A percentile compares a stretch with the other conserved stretches of the same genome.
phyloP scores from a whole-genome alignment of 2,329 filamentous ascomycete genomes.

The Hirsutella rhossiliensis region DNA sequence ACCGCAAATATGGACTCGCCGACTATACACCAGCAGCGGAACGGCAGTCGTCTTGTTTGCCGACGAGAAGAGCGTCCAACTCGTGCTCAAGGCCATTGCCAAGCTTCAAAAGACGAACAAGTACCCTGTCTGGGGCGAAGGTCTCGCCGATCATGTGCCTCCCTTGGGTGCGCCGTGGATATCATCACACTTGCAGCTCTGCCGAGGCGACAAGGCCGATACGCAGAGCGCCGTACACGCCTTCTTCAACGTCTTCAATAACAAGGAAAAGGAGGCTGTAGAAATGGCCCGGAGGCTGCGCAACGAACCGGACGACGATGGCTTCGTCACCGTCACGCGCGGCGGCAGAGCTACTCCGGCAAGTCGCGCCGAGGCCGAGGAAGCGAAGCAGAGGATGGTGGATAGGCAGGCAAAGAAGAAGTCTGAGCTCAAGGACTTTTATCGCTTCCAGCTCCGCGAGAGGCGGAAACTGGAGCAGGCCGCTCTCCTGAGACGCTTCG shows the following conservation, averaged over 20 bases:
- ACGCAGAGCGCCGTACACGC: slow-evolving; percentile 69
- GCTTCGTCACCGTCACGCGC: slow-evolving; percentile 82
- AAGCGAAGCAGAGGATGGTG: slow-evolving; percentile 43
- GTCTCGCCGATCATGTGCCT: slow-evolving; percentile 42
- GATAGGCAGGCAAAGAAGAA: slow-evolving; percentile 53
- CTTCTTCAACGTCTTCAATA: slow-evolving; percentile 76
- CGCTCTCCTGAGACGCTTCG: slow-evolving; percentile 57
- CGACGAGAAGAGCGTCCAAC: slow-evolving; percentile 66
- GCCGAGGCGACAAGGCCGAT: slow-evolving; percentile 53
- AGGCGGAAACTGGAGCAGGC: slow-evolving; percentile 64
- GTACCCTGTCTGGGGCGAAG: slow-evolving; percentile 57
- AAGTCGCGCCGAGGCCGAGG: slow-evolving; percentile 56
- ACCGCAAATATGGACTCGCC: slow-evolving; percentile 61
- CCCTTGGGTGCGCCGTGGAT: slow-evolving; percentile 44
- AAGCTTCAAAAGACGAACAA: slow-evolving; percentile 48
- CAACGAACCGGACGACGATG: slow-evolving; percentile 83
- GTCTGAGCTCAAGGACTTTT: slow-evolving; percentile 60
- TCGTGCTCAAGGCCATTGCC: slow-evolving; percentile 62
- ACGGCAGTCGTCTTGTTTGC: slow-evolving; percentile 75
- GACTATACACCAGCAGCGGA: slow-evolving; percentile 59
- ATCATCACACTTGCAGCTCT: slow-evolving; percentile 56
- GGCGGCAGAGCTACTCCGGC: slow-evolving; percentile 67
- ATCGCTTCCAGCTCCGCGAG: slow-evolving; percentile 72
- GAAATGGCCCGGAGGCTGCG: slow-evolving; percentile 53
- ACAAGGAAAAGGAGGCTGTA: slow-evolving; percentile 51